phyloP scores from a whole-genome alignment of 139 green algal genomes.

The Volvox reticuliferus region DNA sequence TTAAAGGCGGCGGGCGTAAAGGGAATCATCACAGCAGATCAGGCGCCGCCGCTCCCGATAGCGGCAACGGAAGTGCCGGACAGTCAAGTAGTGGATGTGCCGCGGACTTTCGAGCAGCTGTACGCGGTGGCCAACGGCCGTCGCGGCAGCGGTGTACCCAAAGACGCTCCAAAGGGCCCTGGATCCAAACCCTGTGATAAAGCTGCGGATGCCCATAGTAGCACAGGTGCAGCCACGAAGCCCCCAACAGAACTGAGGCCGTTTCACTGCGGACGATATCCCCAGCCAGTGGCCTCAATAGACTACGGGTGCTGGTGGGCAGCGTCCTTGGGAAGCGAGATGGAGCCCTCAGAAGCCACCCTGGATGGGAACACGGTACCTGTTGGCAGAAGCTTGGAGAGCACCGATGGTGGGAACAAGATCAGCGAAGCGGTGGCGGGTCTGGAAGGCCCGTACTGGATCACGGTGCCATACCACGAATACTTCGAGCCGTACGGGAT shows the following conservation, averaged over 20 bases:
- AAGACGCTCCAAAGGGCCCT: too few relatives aligned
- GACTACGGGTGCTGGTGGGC: not conserved
- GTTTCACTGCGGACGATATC: conserved; percentile 30
- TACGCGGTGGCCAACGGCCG: not conserved
- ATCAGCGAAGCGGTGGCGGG: not conserved
- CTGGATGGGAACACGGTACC: not conserved
- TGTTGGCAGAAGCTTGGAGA: not conserved
- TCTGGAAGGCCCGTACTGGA: not conserved
- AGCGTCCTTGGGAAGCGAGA: not conserved
- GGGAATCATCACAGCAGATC: too few relatives aligned
- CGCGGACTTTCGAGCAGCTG: not conserved
- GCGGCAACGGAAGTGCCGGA: not conserved
- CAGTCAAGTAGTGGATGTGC: not conserved
- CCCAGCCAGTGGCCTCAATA: conserved; percentile 18
- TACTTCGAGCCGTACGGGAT: conserved; percentile 43
- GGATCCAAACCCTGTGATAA: too few relatives aligned
- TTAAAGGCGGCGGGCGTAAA: too few relatives aligned
- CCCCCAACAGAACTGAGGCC: not conserved
- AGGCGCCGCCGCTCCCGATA: too few relatives aligned
- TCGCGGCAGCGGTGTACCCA: too few relatives aligned
- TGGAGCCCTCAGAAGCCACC: too few relatives aligned
- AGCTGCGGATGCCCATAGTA: too few relatives aligned
- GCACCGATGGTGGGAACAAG: not conserved
- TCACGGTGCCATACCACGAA: conserved; percentile 25
- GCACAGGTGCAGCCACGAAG: too few relatives aligned